phyloP scores from a whole-genome alignment of 495 filamentous ascomycete species.

The Cercophora scortea region DNA sequence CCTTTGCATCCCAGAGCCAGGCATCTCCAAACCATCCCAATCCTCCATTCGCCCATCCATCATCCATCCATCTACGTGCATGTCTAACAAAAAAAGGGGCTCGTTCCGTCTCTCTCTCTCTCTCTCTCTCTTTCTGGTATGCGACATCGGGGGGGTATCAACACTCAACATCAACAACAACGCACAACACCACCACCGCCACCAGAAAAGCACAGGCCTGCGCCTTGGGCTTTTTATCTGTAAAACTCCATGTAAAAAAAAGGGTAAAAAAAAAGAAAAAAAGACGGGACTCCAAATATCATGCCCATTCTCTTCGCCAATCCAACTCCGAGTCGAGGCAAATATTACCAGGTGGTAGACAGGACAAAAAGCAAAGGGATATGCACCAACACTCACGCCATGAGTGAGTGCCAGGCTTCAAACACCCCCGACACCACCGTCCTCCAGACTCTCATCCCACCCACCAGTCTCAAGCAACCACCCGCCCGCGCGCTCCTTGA shows the following conservation, averaged over 20 bases:
- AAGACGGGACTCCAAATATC: neutral
- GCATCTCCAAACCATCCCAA: neutral
- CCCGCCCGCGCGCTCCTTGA: constrained; percentile 52
- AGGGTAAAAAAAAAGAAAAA: neutral
- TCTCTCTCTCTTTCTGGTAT: neutral
- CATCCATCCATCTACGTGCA: neutral
- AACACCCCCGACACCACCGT: constrained; percentile 37
- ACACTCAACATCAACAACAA: neutral
- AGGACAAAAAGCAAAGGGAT: too few species aligned
- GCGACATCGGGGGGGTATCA: constrained; percentile 3
- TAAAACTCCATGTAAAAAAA: neutral
- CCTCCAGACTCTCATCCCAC: constrained; percentile 61
- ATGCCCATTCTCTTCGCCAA: neutral
- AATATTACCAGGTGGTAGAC: too few species aligned
- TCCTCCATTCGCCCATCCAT: too few species aligned
- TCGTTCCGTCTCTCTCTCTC: neutral
- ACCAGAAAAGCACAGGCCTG: constrained; percentile 1
- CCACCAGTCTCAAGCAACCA: constrained; percentile 61
- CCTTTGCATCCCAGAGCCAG: too few species aligned
- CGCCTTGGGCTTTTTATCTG: neutral
- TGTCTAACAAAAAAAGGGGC: neutral
- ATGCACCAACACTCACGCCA: too few species aligned
- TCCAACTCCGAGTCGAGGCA: too few species aligned
- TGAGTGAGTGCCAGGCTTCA: neutral
- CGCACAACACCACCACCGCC: neutral